Percentiles rank a stretch among this genome's conserved stretches.
Evolutionary conservation across 371 early-diverging fungal genomes (phyloP).

Genomic region (Batkoa obscura): DNA sequence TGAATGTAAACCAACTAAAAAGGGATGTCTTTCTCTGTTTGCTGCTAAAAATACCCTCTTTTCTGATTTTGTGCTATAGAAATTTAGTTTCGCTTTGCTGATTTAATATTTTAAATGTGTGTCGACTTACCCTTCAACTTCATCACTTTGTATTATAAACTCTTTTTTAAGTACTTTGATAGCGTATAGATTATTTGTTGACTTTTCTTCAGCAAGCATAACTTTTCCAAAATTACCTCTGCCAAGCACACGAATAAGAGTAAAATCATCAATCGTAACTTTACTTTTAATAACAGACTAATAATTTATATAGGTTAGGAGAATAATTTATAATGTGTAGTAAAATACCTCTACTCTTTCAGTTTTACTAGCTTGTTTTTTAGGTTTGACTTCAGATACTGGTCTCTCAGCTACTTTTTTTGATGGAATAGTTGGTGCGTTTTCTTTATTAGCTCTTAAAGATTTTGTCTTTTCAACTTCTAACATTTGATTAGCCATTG

Average conservation of each 20-base stretch:
- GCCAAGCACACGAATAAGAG: conserved; percentile 82
- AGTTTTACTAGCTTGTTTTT: too few species aligned
- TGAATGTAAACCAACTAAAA: conserved; percentile 87
- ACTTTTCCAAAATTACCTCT: conserved; percentile 97
- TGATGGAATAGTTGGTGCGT: too few species aligned
- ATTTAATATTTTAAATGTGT: too few species aligned
- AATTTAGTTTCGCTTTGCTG: too few species aligned
- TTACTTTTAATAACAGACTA: neutral
- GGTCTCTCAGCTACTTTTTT: too few species aligned
- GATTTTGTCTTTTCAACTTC: neutral
- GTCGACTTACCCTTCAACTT: conserved; percentile 40
- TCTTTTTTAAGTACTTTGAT: conserved; percentile 97
- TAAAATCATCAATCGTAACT: conserved; percentile 46
- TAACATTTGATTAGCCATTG: conserved; percentile 31
- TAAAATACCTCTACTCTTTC: too few species aligned
- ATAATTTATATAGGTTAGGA: too few species aligned
- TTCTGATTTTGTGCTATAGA: conserved; percentile 48
- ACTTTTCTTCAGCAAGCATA: conserved; percentile 83
- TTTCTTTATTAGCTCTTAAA: too few species aligned
- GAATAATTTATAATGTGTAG: too few species aligned
- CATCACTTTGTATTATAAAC: conserved; percentile 78
- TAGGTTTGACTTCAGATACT: too few species aligned
- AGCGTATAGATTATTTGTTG: conserved; percentile 62
- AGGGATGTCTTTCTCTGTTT: conserved; percentile 76
- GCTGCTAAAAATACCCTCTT: conserved; percentile 83